phyloP scores from a whole-genome alignment of 2,329 filamentous ascomycete genomes.

The Ceratocystis alfenasii region DNA sequence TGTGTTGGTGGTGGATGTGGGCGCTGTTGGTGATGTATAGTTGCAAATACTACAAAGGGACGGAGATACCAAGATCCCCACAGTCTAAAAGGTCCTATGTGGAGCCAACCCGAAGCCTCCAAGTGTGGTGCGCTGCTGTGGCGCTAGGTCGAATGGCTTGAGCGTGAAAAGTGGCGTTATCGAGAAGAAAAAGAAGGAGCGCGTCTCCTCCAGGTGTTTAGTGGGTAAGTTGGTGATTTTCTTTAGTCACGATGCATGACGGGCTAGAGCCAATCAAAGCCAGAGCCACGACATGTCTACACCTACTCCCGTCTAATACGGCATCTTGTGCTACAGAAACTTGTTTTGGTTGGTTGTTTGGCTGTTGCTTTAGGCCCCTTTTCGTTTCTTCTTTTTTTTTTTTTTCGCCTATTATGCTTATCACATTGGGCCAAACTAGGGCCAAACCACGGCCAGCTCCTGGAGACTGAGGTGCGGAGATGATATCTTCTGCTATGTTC shows the following conservation, averaged over 20 bases:
- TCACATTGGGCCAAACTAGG: background rate
- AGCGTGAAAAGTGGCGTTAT: background rate
- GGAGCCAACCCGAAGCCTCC: no score
- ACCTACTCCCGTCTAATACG: background rate
- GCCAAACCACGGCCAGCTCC: background rate
- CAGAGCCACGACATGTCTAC: background rate
- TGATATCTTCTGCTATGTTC: background rate
- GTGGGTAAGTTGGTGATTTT: background rate
- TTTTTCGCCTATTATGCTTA: background rate
- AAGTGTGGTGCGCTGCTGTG: no score
- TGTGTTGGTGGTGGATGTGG: no score
- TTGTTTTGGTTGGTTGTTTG: background rate
- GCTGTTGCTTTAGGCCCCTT: no score
- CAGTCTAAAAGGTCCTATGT: no score
- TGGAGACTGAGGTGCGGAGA: background rate
- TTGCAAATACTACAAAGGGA: no score
- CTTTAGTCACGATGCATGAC: background rate
- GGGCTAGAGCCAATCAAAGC: background rate
- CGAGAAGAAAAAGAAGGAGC: background rate
- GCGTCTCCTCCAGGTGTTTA: background rate
- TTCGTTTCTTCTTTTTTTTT: background rate
- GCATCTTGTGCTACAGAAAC: constrained; percentile 1
- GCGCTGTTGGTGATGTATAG: no score
- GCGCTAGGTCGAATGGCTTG: no score
- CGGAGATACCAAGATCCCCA: no score